Percentiles rank a stretch among this genome's conserved stretches.
phyloP scores from a whole-genome alignment of 495 filamentous ascomycete species.

The Lasiosphaeria miniovina region DNA sequence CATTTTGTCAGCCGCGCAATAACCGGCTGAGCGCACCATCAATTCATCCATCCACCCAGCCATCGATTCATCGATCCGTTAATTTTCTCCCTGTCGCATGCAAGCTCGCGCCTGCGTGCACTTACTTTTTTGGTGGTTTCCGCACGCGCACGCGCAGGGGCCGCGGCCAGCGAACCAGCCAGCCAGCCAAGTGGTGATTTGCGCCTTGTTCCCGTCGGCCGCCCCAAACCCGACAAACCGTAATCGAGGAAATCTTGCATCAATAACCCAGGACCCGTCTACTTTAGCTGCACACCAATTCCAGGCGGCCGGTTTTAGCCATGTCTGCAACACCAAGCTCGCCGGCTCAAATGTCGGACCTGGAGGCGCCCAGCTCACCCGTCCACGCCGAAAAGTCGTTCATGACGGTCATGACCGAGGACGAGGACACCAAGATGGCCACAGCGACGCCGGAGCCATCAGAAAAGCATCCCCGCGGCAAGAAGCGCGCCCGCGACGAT shows the following conservation, averaged over 20 bases:
- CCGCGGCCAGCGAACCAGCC: too few species aligned
- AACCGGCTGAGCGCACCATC: too few species aligned
- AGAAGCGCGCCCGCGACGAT: conserved; percentile 36
- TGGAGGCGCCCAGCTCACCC: conserved; percentile 32
- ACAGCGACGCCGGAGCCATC: conserved; percentile 32
- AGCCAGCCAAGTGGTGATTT: too few species aligned
- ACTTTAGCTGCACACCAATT: background rate
- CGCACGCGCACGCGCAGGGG: too few species aligned
- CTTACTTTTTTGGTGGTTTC: too few species aligned
- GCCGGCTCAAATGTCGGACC: conserved; percentile 27
- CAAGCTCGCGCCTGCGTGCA: too few species aligned
- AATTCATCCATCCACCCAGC: too few species aligned
- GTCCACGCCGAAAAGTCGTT: conserved; percentile 32
- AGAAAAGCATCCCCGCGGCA: conserved; percentile 30
- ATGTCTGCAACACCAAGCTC: conserved; percentile 37
- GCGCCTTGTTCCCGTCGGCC: too few species aligned
- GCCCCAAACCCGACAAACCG: too few species aligned
- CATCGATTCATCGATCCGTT: too few species aligned
- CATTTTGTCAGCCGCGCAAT: too few species aligned
- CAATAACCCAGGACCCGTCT: background rate
- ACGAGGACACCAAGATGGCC: conserved; percentile 34
- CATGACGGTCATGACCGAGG: conserved; percentile 32
- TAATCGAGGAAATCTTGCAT: background rate
- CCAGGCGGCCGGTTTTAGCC: conserved; percentile 9
- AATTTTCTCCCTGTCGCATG: too few species aligned